A percentile compares a stretch with the other conserved stretches of the same genome.
Conservation (phyloP, 2,329 filamentous ascomycete genomes). For the Neurospora sp. region DNA sequence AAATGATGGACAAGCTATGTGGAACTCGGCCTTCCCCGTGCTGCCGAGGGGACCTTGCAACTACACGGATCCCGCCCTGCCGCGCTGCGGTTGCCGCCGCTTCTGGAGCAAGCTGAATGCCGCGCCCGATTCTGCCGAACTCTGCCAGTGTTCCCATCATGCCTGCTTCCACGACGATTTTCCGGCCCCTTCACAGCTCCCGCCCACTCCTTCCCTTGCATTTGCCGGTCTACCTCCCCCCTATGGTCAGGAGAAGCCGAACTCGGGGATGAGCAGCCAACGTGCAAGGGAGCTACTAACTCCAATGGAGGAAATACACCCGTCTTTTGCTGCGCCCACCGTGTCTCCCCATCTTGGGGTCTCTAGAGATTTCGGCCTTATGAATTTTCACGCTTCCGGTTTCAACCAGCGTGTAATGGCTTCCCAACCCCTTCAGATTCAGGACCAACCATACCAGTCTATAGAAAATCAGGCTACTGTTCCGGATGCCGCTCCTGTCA, state of each 20-base stretch:
- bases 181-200: constrained; percentile 20
- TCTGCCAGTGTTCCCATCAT: constrained; percentile 54
- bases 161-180: constrained; percentile 51
- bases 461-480: constrained; percentile 32
- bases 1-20: constrained; percentile 31
- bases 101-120: constrained; percentile 42
- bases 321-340: constrained; percentile 26
- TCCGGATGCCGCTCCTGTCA: constrained; percentile 33
- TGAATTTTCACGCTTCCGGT: constrained; percentile 18
- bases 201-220: constrained; percentile 9
- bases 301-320: constrained; percentile 33
- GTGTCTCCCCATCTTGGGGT: constrained; percentile 27
- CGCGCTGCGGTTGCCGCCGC: constrained; percentile 49
- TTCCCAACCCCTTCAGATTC: constrained; percentile 12
- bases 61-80: constrained; percentile 45
- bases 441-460: constrained; percentile 13
- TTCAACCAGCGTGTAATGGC: constrained; percentile 5
- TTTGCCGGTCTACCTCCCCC: background rate
- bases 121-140: constrained; percentile 27
- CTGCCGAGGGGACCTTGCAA: constrained; percentile 48
- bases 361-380: constrained; percentile 30
- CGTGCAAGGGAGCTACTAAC: constrained; percentile 37
- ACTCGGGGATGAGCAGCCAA: constrained; percentile 29
- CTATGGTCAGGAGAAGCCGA: constrained; percentile 42
- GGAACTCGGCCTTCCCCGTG: constrained; percentile 11